Evolutionary conservation across 208 protist genomes (phyloP).

Genomic region (Acanthamoeba divionensis): DNA sequence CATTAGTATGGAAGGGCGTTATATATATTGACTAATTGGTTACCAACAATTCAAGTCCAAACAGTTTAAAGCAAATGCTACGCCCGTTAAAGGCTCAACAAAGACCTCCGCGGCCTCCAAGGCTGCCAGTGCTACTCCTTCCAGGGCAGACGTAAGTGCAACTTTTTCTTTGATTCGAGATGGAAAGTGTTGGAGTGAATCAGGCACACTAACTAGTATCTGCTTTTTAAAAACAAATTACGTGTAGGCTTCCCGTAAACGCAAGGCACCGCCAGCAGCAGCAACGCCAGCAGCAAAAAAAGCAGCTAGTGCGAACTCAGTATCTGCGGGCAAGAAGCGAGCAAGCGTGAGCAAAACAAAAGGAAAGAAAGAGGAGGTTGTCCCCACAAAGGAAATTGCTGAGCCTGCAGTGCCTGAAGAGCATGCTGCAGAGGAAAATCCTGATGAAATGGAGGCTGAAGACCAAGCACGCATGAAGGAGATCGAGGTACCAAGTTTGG

Average conservation of each 20-base stretch:
- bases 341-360: not conserved
- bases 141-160: not conserved
- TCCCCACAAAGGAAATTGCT: not conserved
- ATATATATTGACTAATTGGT: too few relatives aligned
- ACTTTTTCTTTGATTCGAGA: not conserved
- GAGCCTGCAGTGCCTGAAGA: not conserved
- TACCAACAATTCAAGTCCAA: not conserved
- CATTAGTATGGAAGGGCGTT: not conserved
- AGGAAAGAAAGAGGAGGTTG: not conserved
- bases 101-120: not conserved
- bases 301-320: not conserved
- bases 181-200: not conserved
- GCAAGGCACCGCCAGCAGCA: not conserved
- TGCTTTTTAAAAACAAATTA: not conserved
- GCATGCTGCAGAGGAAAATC: not conserved
- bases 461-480: not conserved
- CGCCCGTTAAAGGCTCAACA: not conserved
- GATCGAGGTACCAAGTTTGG: not conserved
- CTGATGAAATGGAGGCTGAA: not conserved
- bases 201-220: not conserved
- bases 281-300: not conserved
- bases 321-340: not conserved
- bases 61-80: not conserved
- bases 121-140: not conserved
- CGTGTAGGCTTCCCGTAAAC: too few relatives aligned